Percentiles rank a stretch among this genome's conserved stretches.
Evolutionary conservation across 805 yeast species (phyloP).

Genomic region (Crinitomyces ghanaensis): DNA sequence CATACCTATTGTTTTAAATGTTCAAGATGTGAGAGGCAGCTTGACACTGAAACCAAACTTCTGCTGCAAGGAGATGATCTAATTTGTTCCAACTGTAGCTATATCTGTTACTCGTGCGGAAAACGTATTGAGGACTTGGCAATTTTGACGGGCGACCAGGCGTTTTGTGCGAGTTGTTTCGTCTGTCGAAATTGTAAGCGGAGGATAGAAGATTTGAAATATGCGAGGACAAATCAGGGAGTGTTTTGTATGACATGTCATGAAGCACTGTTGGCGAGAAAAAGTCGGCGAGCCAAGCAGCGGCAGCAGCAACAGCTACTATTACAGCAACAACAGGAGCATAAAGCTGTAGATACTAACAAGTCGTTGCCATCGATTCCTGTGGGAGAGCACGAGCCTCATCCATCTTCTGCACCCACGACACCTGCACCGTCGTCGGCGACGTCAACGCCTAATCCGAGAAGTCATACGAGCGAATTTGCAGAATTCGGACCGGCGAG

Average conservation of each 20-base stretch:
- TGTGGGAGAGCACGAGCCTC: background rate
- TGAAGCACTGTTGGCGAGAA: constrained; percentile 64
- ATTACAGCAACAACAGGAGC: constrained; percentile 5
- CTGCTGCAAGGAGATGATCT: constrained; percentile 85
- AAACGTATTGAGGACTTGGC: constrained; percentile 89
- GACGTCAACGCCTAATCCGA: too few relatives aligned
- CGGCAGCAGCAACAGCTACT: constrained; percentile 6
- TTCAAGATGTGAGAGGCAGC: constrained; percentile 63
- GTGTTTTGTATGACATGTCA: constrained; percentile 90
- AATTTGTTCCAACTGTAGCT: constrained; percentile 87
- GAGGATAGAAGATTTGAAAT: constrained; percentile 76
- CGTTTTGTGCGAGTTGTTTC: constrained; percentile 85
- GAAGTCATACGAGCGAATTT: too few relatives aligned
- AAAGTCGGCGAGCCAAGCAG: constrained; percentile 36
- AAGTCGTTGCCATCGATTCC: constrained; percentile 14
- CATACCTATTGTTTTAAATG: constrained; percentile 89
- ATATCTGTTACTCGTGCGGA: constrained; percentile 73
- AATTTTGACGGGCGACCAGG: constrained; percentile 87
- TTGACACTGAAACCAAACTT: constrained; percentile 84
- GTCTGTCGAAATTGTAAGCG: constrained; percentile 79
- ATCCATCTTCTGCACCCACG: constrained; percentile 4
- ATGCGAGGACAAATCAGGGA: constrained; percentile 89
- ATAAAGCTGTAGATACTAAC: constrained; percentile 4
- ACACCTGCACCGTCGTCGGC: too few relatives aligned
- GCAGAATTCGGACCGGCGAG: too few relatives aligned